Base-by-base conservation (phyloP, 164 flowering plant genomes). In the Aristolochia contorta region DNA sequence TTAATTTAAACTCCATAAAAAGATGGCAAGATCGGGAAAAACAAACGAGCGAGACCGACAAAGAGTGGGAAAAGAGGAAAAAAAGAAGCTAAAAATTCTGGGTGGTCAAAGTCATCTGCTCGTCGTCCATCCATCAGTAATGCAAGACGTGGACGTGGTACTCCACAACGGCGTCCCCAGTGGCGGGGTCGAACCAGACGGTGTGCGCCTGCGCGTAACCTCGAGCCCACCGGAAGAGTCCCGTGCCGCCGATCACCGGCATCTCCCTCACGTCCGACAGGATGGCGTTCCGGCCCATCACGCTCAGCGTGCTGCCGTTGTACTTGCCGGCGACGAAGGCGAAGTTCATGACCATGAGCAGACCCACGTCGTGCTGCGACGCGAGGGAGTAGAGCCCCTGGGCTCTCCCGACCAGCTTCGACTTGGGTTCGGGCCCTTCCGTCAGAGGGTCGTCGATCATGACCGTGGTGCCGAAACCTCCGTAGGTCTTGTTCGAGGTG, bases 391-490 rank as follows among this genome's bases (percentile, higher is more conserved):
- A 75, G 12, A 75, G 37, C 13, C 79, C 79, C 27, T 75, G 79
- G 0, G 79, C 79, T 32, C 72, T 20, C 16, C 79, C 79, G 10
- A 75, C 55, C 0, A 64, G 51, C 57, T 67, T 69, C 18, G 79
- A 75, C 43, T 48, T 64, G 46, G 50, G n/a, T 0, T 68, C 18
- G 8, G 78, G 72, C 1, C 72, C 69, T 9, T 19, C 62, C 4
- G 79, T 75, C 15, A 75, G 53, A 1, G 69, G 74, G 69, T 75
- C 63, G 54, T 72, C 79, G 48, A 75, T 69, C 79, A 75, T 61
- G 30, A 5, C 41, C 30, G 65, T 54, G 18, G 19, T 5, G 12
- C 78, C 76, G 49, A 72, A 75, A 0, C 52, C 52, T 0, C 67
- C 65, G 12, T 54, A 4, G 2, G 73, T 60, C 13, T 47, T 50